phyloP scores from a whole-genome alignment of 2,329 filamentous ascomycete species.

The Stemphylium vesicarium region DNA sequence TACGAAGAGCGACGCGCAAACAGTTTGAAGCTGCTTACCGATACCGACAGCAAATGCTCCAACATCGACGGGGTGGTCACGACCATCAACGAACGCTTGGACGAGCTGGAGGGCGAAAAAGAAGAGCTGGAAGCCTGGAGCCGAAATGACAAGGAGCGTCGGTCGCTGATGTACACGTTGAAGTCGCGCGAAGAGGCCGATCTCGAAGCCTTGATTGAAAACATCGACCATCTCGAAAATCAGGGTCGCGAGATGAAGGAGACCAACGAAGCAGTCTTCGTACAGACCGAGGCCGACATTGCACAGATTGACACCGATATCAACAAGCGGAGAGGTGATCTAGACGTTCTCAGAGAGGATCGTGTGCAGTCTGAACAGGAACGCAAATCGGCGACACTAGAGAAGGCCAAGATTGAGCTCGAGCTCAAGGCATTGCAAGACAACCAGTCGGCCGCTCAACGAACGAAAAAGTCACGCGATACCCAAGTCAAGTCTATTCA shows the following conservation, averaged over 20 bases:
- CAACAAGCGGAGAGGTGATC: conserved; percentile 77
- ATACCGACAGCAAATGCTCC: conserved; percentile 90
- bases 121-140: conserved; percentile 93
- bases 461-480: conserved; percentile 73
- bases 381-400: conserved; percentile 78
- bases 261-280: conserved; percentile 76
- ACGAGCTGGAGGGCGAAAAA: conserved; percentile 94
- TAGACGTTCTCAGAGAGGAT: conserved; percentile 85
- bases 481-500: conserved; percentile 75
- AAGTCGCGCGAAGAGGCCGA: conserved; percentile 87
- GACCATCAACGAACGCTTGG: conserved; percentile 88
- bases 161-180: conserved; percentile 93
- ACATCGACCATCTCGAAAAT: conserved; percentile 80
- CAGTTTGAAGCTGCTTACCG: conserved; percentile 94
- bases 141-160: conserved; percentile 89
- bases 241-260: conserved; percentile 86
- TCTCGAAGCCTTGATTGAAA: conserved; percentile 77
- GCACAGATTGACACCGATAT: conserved; percentile 79
- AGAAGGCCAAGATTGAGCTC: conserved; percentile 83
- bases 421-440: conserved; percentile 83
- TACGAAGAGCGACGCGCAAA: conserved; percentile 92
- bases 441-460: conserved; percentile 78
- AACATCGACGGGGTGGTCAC: conserved; percentile 94
- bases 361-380: conserved; percentile 89
- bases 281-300: conserved; percentile 80